A percentile compares a stretch with the other conserved stretches of the same genome.
These are phyloP conservation scores for Cutaneotrichosporon cyanovorans DNA, from an alignment of 1,284 basidiomycete species.

Conservation along the genomic window DNA sequence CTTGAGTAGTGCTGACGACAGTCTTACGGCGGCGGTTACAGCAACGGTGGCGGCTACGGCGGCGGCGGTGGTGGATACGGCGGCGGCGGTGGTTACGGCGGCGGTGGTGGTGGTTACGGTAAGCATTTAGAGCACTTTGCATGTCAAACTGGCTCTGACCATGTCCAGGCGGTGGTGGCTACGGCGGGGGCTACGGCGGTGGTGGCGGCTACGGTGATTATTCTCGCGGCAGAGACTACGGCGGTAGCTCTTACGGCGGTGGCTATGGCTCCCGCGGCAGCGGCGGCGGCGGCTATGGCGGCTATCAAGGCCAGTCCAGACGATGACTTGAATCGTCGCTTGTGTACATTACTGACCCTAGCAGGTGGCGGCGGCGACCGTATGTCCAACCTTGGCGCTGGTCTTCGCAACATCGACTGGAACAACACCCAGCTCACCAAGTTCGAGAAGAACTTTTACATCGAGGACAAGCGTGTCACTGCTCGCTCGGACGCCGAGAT, in stretches of 20 bases:
- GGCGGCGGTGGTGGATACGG: constrained; percentile 33
- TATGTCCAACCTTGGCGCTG: constrained; percentile 76
- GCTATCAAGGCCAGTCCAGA: constrained; percentile 29
- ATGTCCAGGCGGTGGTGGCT: constrained; percentile 36
- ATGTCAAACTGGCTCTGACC: background rate
- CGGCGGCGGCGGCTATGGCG: constrained; percentile 40
- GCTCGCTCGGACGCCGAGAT: constrained; percentile 76
- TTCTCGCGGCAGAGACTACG: constrained; percentile 22
- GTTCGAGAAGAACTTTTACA: constrained; percentile 82
- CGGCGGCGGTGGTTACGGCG: constrained; percentile 33
- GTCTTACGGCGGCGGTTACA: constrained; percentile 35
- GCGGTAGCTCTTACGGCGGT: constrained; percentile 28
- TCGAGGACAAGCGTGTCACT: constrained; percentile 80
- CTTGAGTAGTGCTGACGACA: constrained; percentile 28
- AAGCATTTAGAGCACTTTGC: constrained; percentile 11
- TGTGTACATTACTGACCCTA: constrained; percentile 12
- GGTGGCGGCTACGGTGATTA: constrained; percentile 20
- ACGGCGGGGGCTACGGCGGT: constrained; percentile 42
- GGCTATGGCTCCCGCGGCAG: constrained; percentile 50
- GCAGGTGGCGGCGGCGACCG: constrained; percentile 54
- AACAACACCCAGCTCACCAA: constrained; percentile 58
- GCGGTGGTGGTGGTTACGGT: constrained; percentile 22
- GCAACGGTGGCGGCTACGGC: constrained; percentile 44
- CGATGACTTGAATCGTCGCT: constrained; percentile 23
- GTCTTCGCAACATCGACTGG: constrained; percentile 84